Conservation (phyloP, 345 rosid species). For the Pistacia atlantica region DNA sequence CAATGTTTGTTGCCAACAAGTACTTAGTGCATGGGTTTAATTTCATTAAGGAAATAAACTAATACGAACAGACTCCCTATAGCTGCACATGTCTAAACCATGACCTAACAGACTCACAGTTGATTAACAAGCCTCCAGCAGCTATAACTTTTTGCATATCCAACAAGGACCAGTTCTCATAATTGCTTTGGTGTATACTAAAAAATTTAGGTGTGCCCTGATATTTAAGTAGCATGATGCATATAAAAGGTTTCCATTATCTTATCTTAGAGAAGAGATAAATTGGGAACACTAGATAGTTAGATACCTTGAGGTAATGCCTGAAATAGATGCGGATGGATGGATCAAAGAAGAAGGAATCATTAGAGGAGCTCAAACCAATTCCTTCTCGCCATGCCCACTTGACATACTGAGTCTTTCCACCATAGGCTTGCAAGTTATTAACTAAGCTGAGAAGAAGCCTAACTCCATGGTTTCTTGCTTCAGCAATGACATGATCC, state of each 20-base stretch:
- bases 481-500: constrained; percentile 92
- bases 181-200: not conserved
- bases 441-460: constrained; percentile 87
- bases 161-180: not conserved
- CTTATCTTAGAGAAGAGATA: constrained; percentile 2
- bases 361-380: constrained; percentile 89
- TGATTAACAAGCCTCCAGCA: not conserved
- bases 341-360: constrained; percentile 97
- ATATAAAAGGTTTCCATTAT: constrained; percentile 3
- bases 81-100: not conserved
- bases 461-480: constrained; percentile 65
- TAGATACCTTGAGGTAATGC: constrained; percentile 64
- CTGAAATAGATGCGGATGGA: constrained; percentile 85
- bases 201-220: not conserved
- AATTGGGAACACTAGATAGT: constrained; percentile 3
- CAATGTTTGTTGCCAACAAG: constrained; percentile 2
- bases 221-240: constrained; percentile 1
- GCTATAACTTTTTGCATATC: not conserved
- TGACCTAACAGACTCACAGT: not conserved
- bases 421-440: constrained; percentile 88
- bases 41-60: not conserved
- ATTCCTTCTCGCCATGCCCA: constrained; percentile 99
- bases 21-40: not conserved
- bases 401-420: constrained; percentile 90
- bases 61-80: not conserved